A percentile compares a stretch with the other conserved stretches of the same genome.
These are phyloP conservation scores for Diaporthe nobilis DNA, from an alignment of 2,329 filamentous ascomycete genomes.

Conservation along the genomic window DNA sequence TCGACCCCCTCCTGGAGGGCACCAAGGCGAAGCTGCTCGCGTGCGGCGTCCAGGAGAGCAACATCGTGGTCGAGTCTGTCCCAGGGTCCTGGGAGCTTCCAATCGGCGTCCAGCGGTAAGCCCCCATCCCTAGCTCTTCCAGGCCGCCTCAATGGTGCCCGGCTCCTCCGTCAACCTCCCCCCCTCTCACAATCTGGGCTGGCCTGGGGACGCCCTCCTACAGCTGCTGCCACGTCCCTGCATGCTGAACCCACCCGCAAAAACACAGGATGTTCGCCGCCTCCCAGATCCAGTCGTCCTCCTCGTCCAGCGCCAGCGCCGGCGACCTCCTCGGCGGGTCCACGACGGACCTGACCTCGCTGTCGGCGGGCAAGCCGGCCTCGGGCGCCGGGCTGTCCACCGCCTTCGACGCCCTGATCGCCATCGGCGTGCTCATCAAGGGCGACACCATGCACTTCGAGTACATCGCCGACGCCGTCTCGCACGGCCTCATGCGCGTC, in stretches of 20 bases:
- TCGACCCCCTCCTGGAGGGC: conserved; percentile 86
- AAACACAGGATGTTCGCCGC: conserved; percentile 76
- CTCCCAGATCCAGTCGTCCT: conserved; percentile 85
- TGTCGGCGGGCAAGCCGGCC: conserved; percentile 48
- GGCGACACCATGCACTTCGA: conserved; percentile 99
- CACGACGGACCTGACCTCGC: conserved; percentile 75
- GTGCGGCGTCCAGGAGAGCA: conserved; percentile 86
- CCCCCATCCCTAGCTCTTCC: conserved; percentile 17
- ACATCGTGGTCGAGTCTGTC: conserved; percentile 91
- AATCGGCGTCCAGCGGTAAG: conserved; percentile 86
- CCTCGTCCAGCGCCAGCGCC: conserved; percentile 69
- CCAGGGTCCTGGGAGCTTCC: conserved; percentile 96
- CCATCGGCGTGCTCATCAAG: conserved; percentile 97
- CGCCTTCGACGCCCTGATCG: conserved; percentile 94
- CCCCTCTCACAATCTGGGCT: too few relatives aligned
- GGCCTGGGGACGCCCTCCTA: too few relatives aligned
- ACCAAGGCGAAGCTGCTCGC: conserved; percentile 82
- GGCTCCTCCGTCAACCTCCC: neutral
- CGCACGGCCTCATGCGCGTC: conserved; percentile 93
- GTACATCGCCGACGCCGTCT: conserved; percentile 94
- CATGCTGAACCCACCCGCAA: neutral
- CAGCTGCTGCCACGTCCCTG: neutral
- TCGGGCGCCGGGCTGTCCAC: conserved; percentile 61
- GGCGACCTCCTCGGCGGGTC: conserved; percentile 82
- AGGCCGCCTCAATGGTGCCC: neutral